These are phyloP conservation scores for Mucor mucedo DNA, from an alignment of 371 early-diverging fungal species.

Conservation along the genomic window DNA sequence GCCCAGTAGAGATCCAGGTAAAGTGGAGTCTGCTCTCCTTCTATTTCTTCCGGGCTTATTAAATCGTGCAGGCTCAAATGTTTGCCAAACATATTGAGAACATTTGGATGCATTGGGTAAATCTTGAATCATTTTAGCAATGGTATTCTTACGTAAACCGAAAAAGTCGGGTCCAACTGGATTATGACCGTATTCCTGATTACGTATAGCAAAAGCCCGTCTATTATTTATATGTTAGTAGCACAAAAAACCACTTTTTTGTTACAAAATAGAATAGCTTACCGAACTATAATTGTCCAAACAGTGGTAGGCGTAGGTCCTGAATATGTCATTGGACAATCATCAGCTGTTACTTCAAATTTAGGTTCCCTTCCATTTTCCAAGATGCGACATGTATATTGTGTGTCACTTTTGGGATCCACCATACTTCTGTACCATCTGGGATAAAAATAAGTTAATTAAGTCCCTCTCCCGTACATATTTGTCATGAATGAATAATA, in stretches of 20 bases:
- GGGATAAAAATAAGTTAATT: conserved; percentile 1
- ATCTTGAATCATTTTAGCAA: conserved; percentile 91
- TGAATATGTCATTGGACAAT: conserved; percentile 49
- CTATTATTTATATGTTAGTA: conserved; percentile 19
- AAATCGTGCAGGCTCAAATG: conserved; percentile 59
- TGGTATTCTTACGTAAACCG: conserved; percentile 88
- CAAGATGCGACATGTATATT: conserved; percentile 80
- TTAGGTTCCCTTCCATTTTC: conserved; percentile 84
- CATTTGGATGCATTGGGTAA: conserved; percentile 82
- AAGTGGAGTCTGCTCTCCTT: conserved; percentile 44
- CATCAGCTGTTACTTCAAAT: conserved; percentile 60
- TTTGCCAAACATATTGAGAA: conserved; percentile 76
- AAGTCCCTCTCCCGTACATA: not conserved
- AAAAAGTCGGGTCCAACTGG: conserved; percentile 93
- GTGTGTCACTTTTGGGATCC: conserved; percentile 69
- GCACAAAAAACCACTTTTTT: not conserved
- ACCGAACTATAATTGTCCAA: conserved; percentile 59
- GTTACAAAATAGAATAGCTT: conserved; percentile 7
- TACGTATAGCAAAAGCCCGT: conserved; percentile 69
- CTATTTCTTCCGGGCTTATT: conserved; percentile 53
- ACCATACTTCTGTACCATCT: conserved; percentile 82
- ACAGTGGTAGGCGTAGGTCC: conserved; percentile 61
- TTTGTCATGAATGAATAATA: not conserved
- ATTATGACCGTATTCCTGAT: conserved; percentile 80
- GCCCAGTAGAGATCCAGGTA: conserved; percentile 37